Evolutionary conservation across 2,329 filamentous ascomycete species (phyloP), one percentile per base, ranked within the genome.

Genomic region (Colletotrichum endophyticum): DNA sequence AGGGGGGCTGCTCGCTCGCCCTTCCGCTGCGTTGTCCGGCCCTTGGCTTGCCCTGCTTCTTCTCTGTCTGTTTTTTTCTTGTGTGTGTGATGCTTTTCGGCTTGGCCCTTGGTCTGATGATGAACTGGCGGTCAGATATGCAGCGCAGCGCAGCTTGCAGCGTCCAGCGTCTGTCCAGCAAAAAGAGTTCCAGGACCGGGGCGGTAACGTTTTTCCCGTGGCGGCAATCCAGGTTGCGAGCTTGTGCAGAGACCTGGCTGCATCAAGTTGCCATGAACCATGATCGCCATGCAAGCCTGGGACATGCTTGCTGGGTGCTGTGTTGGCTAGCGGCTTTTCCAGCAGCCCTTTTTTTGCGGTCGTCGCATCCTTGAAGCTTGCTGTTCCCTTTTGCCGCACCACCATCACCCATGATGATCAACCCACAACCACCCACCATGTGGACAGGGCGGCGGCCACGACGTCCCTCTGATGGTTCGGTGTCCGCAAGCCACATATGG

Each of bases 81-180:
- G 3, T 32, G 9, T 34, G 32, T 36, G 15, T 39, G 63, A 53
- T 57, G 70, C 64, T 64, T 49, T 39, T 75, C 39, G 68, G 72
- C 28, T 66, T 72, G 75, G 68, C 64, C 63, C 57, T 68, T 64
- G 64, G 77, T 76, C 79, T 80, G 78, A 77, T 81, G 83, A 85
- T 85, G 85, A 88, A 89, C 85, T 89, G 87, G 87, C 87, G 87
- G 87, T 89, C 87, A 89, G 82, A 80, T 83, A 82, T 83, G 81
- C 83, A 82, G 78, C 56, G 59, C 19, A 22, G 59, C 30, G 61
- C 77, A 78, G 79, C 79, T 80, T 79, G 79, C 79, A 79, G 71
- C 74, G 67, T 69, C 70, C 79, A 79, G 72, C 74, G 64, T 69
- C 70, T 69, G 64, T 67, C 63, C 73, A 59, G 73, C 39, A 69